phyloP scores from a whole-genome alignment of 2,329 filamentous ascomycete genomes.

The Stromatinia cepivora region DNA sequence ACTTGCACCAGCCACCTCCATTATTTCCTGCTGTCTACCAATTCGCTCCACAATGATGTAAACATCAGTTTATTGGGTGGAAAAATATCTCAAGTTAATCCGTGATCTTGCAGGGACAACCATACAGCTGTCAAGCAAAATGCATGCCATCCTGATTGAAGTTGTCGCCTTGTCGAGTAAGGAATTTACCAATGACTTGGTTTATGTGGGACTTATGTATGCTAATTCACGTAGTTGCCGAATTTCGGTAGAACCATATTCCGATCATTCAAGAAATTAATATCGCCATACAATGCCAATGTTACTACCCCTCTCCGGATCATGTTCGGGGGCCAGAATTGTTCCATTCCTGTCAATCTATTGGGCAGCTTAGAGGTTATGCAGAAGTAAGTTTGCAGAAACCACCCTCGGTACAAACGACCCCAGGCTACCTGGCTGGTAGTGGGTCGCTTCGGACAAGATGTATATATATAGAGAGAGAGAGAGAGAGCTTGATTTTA shows the following conservation, averaged over 20 bases:
- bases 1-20: conserved; percentile 16
- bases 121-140: not conserved
- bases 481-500: conserved; percentile 5
- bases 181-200: not conserved
- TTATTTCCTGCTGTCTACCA: not conserved
- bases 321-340: conserved; percentile 18
- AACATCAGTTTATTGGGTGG: not conserved
- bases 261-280: not conserved
- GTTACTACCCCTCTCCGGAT: conserved; percentile 6
- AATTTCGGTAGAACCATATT: conserved; percentile 5
- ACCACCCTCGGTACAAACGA: not conserved
- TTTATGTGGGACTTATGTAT: not conserved
- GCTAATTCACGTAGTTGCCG: not conserved
- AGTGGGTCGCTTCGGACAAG: conserved; percentile 8
- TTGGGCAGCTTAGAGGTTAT: conserved; percentile 6
- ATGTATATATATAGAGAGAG: conserved; percentile 9
- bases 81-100: conserved; percentile 1
- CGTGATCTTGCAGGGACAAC: not conserved
- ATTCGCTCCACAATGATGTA: not conserved
- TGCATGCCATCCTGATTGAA: not conserved
- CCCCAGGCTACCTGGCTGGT: not conserved
- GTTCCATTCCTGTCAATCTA: conserved; percentile 7
- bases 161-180: not conserved
- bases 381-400: not conserved
- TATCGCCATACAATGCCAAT: not conserved